These are phyloP conservation scores for Paxillus involutus DNA, from an alignment of 768 basidiomycete genomes.

Conservation along the genomic window DNA sequence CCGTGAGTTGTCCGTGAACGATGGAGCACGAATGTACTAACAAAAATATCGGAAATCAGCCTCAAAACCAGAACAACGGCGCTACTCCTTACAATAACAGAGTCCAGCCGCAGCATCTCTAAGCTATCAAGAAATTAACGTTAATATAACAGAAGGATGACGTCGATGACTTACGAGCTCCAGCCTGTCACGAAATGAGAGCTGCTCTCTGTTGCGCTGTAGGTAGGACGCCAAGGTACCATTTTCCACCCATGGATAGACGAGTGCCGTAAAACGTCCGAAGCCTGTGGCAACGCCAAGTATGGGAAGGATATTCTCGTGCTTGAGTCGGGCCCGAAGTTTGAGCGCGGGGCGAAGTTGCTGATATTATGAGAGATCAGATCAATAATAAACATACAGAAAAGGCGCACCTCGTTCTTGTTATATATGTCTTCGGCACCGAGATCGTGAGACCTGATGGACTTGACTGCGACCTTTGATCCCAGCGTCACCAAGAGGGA, in stretches of 20 bases:
- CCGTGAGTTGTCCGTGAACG: conserved; percentile 20
- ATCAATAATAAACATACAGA: neutral
- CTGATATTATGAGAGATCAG: conserved; percentile 1
- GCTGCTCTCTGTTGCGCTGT: neutral
- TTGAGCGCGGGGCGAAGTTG: conserved; percentile 21
- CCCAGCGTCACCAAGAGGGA: neutral
- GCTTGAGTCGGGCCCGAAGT: conserved; percentile 23
- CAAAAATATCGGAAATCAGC: neutral
- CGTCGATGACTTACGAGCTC: conserved; percentile 9
- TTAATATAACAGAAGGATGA: too few species aligned
- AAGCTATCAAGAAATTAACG: neutral
- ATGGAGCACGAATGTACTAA: conserved; percentile 17
- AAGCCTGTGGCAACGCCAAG: conserved; percentile 22
- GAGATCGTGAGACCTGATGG: neutral
- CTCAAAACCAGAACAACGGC: neutral
- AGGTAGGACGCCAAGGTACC: conserved; percentile 22
- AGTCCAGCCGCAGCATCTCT: conserved; percentile 10
- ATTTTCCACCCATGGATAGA: conserved; percentile 27
- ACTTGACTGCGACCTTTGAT: conserved; percentile 7
- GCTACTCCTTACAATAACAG: conserved; percentile 10
- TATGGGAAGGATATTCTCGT: conserved; percentile 25
- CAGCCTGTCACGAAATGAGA: conserved; percentile 11
- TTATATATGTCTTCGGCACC: conserved; percentile 3
- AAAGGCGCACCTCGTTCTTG: conserved; percentile 7
- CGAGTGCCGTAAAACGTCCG: conserved; percentile 25